These are phyloP conservation scores for Asterionellopsis glacialis DNA, from an alignment of 108 stramenopile species.

Conservation along the genomic window DNA sequence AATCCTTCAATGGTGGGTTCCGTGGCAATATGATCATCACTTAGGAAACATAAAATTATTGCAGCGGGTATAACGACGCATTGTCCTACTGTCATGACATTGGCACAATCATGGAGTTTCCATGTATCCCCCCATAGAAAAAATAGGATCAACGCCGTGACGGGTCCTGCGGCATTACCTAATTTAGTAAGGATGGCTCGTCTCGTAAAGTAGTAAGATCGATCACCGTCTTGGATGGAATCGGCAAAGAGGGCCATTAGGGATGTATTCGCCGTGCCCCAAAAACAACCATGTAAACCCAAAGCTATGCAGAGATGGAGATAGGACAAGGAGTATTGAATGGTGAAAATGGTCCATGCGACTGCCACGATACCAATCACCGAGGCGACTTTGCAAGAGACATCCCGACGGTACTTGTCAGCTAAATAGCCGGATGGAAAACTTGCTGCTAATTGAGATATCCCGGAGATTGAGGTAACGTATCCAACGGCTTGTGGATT, in stretches of 20 bases:
- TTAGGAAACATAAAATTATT: constrained; percentile 19
- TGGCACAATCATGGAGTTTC: constrained; percentile 27
- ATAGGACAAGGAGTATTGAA: constrained; percentile 17
- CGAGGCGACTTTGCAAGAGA: constrained; percentile 24
- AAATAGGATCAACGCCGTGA: constrained; percentile 30
- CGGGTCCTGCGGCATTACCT: constrained; percentile 33
- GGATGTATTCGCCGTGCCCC: constrained; percentile 42
- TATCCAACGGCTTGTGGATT: constrained; percentile 39
- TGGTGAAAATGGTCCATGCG: constrained; percentile 13
- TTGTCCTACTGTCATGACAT: constrained; percentile 35
- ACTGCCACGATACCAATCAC: constrained; percentile 26
- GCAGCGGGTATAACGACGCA: constrained; percentile 21
- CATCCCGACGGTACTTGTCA: constrained; percentile 40
- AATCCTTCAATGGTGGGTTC: background rate
- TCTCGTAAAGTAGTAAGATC: constrained; percentile 28
- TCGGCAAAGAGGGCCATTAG: constrained; percentile 50
- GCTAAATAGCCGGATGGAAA: constrained; percentile 42
- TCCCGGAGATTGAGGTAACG: constrained; percentile 47
- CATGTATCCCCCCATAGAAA: constrained; percentile 31
- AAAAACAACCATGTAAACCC: constrained; percentile 37
- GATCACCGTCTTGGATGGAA: constrained; percentile 33
- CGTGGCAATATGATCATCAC: constrained; percentile 19
- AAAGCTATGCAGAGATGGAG: constrained; percentile 23
- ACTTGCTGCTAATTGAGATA: constrained; percentile 30
- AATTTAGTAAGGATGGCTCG: constrained; percentile 21